These are phyloP conservation scores for Saccharomycopsis guyanensis DNA, from an alignment of 805 yeast genomes.

Conservation along the genomic window DNA sequence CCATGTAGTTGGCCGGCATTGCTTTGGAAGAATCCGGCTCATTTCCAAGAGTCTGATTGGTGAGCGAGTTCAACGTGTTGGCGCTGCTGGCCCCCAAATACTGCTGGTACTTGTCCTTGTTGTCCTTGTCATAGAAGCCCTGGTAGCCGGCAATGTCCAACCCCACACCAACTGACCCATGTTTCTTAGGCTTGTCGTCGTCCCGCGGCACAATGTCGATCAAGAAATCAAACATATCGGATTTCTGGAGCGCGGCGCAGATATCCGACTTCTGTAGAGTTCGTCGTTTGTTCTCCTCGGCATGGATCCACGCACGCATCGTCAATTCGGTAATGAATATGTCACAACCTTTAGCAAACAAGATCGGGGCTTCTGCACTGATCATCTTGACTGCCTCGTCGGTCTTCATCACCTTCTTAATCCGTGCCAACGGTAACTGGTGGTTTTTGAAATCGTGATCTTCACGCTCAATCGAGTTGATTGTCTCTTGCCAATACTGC, in stretches of 20 bases:
- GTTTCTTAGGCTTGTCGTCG: conserved; percentile 41
- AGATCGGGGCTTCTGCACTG: conserved; percentile 94
- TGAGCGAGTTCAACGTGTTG: conserved; percentile 13
- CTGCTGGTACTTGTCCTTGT: conserved; percentile 6
- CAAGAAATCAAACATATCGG: conserved; percentile 95
- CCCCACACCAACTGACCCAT: background rate
- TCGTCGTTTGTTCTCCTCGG: conserved; percentile 91
- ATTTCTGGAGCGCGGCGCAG: conserved; percentile 87
- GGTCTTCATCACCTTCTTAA: conserved; percentile 95
- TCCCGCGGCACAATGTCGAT: conserved; percentile 95
- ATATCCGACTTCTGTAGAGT: conserved; percentile 92
- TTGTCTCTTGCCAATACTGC: conserved; percentile 96
- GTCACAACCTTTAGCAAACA: conserved; percentile 97
- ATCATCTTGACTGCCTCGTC: conserved; percentile 97
- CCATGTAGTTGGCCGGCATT: background rate
- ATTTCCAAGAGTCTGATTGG: conserved; percentile 8
- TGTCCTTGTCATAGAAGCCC: conserved; percentile 12
- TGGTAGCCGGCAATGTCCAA: background rate
- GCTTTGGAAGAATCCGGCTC: background rate
- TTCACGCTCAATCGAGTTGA: conserved; percentile 77
- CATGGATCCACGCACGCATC: conserved; percentile 98
- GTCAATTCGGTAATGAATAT: conserved; percentile 94
- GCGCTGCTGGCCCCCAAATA: background rate
- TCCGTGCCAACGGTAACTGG: conserved; percentile 90
- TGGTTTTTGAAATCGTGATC: conserved; percentile 91